A percentile compares a stretch with the other conserved stretches of the same genome.
These are phyloP conservation scores for Thinopyrum elongatum DNA, from an alignment of 176 grass and related monocot genomes.

Conservation along the genomic window DNA sequence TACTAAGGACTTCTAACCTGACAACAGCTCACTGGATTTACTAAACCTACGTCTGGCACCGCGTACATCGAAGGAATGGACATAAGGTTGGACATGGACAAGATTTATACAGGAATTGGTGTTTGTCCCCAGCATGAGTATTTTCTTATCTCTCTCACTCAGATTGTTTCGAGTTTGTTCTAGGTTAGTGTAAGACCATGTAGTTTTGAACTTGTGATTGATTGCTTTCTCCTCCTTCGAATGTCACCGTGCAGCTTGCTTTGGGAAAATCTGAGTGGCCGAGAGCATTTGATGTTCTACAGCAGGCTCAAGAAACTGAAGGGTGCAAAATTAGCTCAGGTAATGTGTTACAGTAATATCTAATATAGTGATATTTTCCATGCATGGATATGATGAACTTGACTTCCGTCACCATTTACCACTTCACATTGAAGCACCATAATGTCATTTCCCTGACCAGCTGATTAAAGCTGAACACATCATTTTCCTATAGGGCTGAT, in stretches of 20 bases:
- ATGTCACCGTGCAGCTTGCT: slow-evolving; percentile 63
- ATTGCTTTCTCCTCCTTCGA: neutral
- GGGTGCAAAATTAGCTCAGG: slow-evolving; percentile 46
- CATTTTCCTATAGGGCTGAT: neutral
- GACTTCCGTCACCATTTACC: neutral
- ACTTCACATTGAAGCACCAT: neutral
- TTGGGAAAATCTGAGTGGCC: slow-evolving; percentile 84
- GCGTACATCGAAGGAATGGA: slow-evolving; percentile 86
- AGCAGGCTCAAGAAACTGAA: slow-evolving; percentile 88
- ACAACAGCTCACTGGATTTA: slow-evolving; percentile 82
- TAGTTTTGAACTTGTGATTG: neutral
- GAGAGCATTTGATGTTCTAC: slow-evolving; percentile 91
- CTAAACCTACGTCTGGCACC: slow-evolving; percentile 67
- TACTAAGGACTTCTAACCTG: slow-evolving; percentile 22
- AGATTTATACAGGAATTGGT: slow-evolving; percentile 83
- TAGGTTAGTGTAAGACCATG: neutral
- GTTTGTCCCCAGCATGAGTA: slow-evolving; percentile 98
- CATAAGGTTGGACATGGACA: slow-evolving; percentile 64
- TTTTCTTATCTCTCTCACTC: slow-evolving; percentile 29
- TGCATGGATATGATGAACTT: neutral
- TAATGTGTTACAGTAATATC: slow-evolving; percentile 10
- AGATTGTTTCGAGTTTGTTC: neutral
- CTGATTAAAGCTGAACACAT: slow-evolving; percentile 6
- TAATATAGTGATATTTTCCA: slow-evolving; percentile 1
- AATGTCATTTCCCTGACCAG: slow-evolving; percentile 1